Base-by-base conservation (phyloP, 768 basidiomycete species). In the Panellus pusillus region DNA sequence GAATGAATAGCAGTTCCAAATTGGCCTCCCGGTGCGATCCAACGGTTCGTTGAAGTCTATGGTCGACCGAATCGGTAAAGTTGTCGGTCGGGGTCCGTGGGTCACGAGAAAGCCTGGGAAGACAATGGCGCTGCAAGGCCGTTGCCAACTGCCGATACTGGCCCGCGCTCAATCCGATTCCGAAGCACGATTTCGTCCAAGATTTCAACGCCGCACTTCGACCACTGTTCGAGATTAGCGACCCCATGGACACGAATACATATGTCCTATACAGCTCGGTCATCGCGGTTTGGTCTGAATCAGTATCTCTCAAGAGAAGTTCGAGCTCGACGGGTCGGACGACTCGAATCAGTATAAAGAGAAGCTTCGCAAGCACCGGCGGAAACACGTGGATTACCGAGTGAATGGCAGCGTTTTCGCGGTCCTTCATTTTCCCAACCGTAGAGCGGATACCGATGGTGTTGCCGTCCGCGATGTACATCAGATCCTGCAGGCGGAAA, bases 121-220 rank as follows among this genome's bases (percentile, higher is more conserved):
- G 44, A 31, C 31, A 45, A 45, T 17, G 44, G 29, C 44, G 44
- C 44, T 45, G 44, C 29, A 45, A 18, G 29, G 44, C 44, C 29
- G 44, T 45, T 45, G 44, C 44, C 19, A 45, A 13, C 14, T 45
- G 44, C 44, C 44, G 44, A 32, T 45, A 45, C 44, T 32, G 44
- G 44, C 29, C 44, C 3, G 35, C 12, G 29, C 29, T 6, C 29
- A 32, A 18, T 45, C 19, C 29, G 29, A 45, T 17, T 31, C 44
- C 44, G 44, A 45, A 45, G 44, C 29, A 45, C n/a, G 14, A 18
- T 18, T 31, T 45, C 19, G 44, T 45, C 44, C 44, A 45, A 18
- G 31, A 28, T n/a, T 45, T 45, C 44, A 45, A 19, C 19, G 44
- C 44, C 44, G 27, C 29, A 29, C 44, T 32, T 17, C 44, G 27